phyloP scores from a whole-genome alignment of 2,329 filamentous ascomycete species.

The Arthrobotrys musiformis region DNA sequence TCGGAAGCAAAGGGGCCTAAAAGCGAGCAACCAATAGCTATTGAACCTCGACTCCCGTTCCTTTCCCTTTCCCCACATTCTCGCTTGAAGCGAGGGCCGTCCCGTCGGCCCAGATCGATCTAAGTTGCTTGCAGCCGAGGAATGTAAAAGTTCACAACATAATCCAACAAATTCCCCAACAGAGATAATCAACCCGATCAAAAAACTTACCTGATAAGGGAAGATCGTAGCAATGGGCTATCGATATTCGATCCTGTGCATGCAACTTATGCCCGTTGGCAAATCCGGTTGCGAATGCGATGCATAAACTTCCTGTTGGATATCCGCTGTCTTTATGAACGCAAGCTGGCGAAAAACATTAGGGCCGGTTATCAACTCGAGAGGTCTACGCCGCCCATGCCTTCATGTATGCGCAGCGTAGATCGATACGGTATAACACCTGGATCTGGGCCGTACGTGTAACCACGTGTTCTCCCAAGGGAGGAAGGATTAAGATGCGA shows the following conservation, averaged over 20 bases:
- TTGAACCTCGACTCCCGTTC: too few relatives aligned
- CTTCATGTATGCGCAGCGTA: not conserved
- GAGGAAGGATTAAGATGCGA: not conserved
- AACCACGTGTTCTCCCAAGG: not conserved
- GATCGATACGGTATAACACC: not conserved
- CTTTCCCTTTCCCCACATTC: not conserved
- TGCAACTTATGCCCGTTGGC: not conserved
- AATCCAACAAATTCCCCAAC: not conserved
- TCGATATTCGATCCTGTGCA: not conserved
- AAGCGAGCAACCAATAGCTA: not conserved
- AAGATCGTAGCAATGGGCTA: not conserved
- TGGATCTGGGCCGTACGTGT: not conserved
- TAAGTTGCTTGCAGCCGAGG: not conserved
- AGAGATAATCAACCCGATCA: not conserved
- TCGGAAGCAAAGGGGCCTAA: too few relatives aligned
- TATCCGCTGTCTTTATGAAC: not conserved
- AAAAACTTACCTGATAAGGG: not conserved
- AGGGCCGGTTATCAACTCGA: not conserved
- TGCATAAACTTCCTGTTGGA: not conserved
- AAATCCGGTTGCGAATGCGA: not conserved
- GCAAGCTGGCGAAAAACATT: not conserved
- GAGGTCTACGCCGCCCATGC: too few relatives aligned
- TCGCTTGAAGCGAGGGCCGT: conserved; percentile 3
- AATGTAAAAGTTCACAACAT: not conserved
- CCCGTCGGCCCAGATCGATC: conserved; percentile 12